Base-by-base conservation (phyloP, 2,329 filamentous ascomycete genomes). In the Falciphora oryzae region DNA sequence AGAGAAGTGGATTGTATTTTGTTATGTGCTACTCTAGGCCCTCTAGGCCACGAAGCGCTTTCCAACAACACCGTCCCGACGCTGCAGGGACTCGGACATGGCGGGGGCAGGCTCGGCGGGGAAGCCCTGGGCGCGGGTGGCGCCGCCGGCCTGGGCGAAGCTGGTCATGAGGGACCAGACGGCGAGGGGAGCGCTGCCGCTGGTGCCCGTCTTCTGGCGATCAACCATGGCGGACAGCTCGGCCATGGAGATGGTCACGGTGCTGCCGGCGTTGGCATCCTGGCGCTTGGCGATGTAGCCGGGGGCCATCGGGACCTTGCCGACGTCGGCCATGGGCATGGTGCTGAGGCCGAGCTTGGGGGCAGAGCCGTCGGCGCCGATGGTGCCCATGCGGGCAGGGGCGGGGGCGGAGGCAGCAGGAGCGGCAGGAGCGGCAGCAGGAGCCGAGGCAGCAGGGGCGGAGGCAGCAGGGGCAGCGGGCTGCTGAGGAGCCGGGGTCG, bases 81-180 rank as follows among this genome's bases (percentile, higher is more conserved):
- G 44, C 44, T n/a, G 44, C 18, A 53, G 44, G 22, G 44, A 53
- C 44, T 53, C 44, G 7, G 60, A 11, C n/a, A 28, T 14, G 29
- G 27, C 44, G 13, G 35, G 61, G 27, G 44, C 35, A 5, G 61
- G 28, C 18, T 28, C 16, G 16, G 61, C 53, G 18, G 61, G 61
- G 61, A 63, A 63, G 25, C 61, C 61, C 16, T 50, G 18, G 35
- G 27, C 25, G 28, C 56, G 50, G 22, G 22, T 1, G 61, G 61
- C 61, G 18, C 61, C 61, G 22, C 31, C 56, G 44, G 50, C n/a
- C 25, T 35, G 22, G 25, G 61, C 61, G 61, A 57, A 63, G 61
- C 56, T 38, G 61, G 31, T 57, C 61, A 63, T 63, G 38, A 63
- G 53, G 28, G 44, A 57, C 61, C 61, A 63, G 61, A 63, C 61